Evolutionary conservation across 257 asterid species (phyloP).

Genomic region (Rauvolfia tetraphylla): DNA sequence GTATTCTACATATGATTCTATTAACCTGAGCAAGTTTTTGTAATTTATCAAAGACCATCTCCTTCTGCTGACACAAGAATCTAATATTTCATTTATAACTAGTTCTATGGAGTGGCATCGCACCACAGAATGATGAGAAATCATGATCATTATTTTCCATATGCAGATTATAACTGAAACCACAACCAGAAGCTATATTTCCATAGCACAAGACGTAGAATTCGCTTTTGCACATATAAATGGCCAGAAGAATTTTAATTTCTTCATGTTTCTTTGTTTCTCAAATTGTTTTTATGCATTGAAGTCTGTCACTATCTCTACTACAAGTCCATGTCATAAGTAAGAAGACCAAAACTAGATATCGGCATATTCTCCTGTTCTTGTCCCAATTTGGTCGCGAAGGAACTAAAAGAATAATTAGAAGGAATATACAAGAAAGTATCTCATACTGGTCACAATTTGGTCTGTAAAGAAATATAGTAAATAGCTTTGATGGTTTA

Average conservation of each 20-base stretch:
- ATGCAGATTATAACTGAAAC: background rate
- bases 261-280: background rate
- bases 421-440: background rate
- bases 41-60: background rate
- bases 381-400: background rate
- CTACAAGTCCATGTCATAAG: too few relatives aligned
- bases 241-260: too few relatives aligned
- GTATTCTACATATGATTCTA: background rate
- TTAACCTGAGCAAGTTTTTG: background rate
- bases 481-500: background rate
- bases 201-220: background rate
- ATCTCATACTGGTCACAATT: too few relatives aligned
- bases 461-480: too few relatives aligned
- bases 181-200: background rate
- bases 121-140: background rate
- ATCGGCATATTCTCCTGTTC: background rate
- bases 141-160: background rate
- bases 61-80: background rate
- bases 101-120: background rate
- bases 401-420: background rate
- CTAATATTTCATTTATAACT: background rate
- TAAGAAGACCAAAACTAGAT: too few relatives aligned
- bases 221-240: background rate
- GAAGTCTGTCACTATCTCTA: background rate
- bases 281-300: background rate